Percentiles rank a stretch among this genome's conserved stretches.
Evolutionary conservation across 192 early-diverging fungal genomes (phyloP).

Genomic region (Umbelopsis isabellina): DNA sequence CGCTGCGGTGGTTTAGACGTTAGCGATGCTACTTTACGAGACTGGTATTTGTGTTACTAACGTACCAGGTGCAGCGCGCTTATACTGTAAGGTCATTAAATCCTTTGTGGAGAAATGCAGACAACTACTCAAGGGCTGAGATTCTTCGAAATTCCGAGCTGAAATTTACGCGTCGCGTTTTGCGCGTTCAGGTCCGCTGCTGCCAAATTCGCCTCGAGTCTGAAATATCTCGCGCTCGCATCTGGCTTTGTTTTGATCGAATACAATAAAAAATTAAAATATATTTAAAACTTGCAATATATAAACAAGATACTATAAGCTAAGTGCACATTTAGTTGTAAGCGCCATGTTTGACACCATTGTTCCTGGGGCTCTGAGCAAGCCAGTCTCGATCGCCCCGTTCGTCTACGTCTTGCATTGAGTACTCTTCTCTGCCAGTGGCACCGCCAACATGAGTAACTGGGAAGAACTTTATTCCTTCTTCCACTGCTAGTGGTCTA

Average conservation of each 20-base stretch:
- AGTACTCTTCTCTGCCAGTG: conserved; percentile 10
- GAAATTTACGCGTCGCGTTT: not conserved
- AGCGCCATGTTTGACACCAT: not conserved
- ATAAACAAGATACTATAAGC: conserved; percentile 5
- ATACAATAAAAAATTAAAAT: not conserved
- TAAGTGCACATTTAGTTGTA: not conserved
- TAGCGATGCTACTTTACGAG: not conserved
- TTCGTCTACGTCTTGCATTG: conserved; percentile 7
- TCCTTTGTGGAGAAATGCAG: not conserved
- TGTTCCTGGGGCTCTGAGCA: conserved; percentile 7
- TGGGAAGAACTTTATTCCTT: conserved; percentile 18
- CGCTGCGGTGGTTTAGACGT: not conserved
- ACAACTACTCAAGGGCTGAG: too few species aligned
- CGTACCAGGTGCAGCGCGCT: conserved; percentile 12
- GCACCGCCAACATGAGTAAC: conserved; percentile 10
- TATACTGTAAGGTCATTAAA: not conserved
- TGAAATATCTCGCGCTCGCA: not conserved
- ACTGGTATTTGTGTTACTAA: not conserved
- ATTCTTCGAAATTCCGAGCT: too few species aligned
- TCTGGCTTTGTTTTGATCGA: not conserved
- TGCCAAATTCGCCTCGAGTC: not conserved
- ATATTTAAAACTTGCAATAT: not conserved
- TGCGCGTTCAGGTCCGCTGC: not conserved
- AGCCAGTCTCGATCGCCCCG: conserved; percentile 5
- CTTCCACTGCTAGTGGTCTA: conserved; percentile 14